phyloP scores from a whole-genome alignment of 768 basidiomycete genomes.

The Lactarius deliciosus region DNA sequence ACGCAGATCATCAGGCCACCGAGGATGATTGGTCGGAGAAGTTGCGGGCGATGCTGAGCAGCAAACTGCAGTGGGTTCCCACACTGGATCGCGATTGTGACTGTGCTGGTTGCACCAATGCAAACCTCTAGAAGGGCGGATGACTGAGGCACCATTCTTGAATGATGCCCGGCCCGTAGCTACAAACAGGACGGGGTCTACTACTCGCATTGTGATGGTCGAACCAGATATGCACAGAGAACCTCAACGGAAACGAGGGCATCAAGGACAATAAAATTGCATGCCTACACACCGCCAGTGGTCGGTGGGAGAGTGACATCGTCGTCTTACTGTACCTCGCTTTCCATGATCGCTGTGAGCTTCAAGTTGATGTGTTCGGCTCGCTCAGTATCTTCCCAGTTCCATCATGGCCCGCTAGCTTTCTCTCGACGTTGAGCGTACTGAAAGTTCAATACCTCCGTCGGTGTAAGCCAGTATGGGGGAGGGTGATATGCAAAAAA shows the following conservation, averaged over 20 bases:
- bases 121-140: constrained; percentile 15
- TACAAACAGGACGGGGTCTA: neutral
- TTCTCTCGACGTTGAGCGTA: neutral
- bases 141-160: constrained; percentile 14
- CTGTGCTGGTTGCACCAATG: constrained; percentile 6
- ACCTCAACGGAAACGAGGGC: constrained; percentile 32
- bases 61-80: constrained; percentile 21
- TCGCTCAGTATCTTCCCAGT: neutral
- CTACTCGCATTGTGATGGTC: neutral
- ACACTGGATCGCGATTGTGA: constrained; percentile 11
- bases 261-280: constrained; percentile 29
- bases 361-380: neutral
- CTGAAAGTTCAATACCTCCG: neutral
- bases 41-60: constrained; percentile 29
- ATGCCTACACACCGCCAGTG: constrained; percentile 30
- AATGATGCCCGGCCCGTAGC: constrained; percentile 14
- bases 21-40: constrained; percentile 27
- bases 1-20: constrained; percentile 27
- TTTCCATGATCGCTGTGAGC: neutral
- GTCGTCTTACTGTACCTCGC: constrained; percentile 2
- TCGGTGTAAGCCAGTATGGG: neutral
- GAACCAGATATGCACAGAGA: neutral
- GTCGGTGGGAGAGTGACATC: constrained; percentile 26
- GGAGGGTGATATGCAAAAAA: neutral
- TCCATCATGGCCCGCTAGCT: neutral